Evolutionary conservation across 2,329 filamentous ascomycete species (phyloP), one percentile per base, ranked within the genome.

Genomic region (Cladophialophora yegresii): DNA sequence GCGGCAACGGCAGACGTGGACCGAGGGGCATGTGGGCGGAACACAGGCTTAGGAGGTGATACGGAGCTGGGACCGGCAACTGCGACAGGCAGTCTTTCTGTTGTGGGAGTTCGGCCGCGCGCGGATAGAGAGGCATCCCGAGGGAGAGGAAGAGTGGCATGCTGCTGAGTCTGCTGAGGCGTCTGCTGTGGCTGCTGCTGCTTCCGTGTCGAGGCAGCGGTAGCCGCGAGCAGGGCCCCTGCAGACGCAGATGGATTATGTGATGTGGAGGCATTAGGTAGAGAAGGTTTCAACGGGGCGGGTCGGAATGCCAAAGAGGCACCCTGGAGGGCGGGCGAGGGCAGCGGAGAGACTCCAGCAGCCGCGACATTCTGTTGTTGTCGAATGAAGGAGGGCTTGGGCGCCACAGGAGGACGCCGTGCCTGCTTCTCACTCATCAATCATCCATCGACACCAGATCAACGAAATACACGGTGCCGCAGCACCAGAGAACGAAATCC

Each of bases 361-460:
- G 65, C 50, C 22, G 58, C 47, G 40, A 50, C 65, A 66, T 67
- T 58, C 12, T 26, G 23, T 12, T 59, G 45, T 23, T 65, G 65
- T 20, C 58, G 62, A 20, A 69, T 67, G 64, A 67, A 68, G 20
- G 64, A 61, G 36, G 70, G 70, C 64, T 71, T 71, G 13, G 69
- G 67, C 64, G 70, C 68, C 67, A 70, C 67, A 61, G 67, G 59
- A 62, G 69, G 69, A 67, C 66, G 69, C 69, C 68, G 63, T 62
- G 67, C 56, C 61, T 67, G 63, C 47, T 66, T 67, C 58, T 70
- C 68, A 65, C 43, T 70, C 69, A 71, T 71, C 58, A 67, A 71
- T 69, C 65, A 71, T 69, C 65, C 67, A 71, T 69, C 30, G 62
- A 63, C 58, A 60, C 23, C 45, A 32, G 54, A 45, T 57, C 54